Conservation (phyloP, 352 stramenopile species). For the Phytophthora rubi region DNA sequence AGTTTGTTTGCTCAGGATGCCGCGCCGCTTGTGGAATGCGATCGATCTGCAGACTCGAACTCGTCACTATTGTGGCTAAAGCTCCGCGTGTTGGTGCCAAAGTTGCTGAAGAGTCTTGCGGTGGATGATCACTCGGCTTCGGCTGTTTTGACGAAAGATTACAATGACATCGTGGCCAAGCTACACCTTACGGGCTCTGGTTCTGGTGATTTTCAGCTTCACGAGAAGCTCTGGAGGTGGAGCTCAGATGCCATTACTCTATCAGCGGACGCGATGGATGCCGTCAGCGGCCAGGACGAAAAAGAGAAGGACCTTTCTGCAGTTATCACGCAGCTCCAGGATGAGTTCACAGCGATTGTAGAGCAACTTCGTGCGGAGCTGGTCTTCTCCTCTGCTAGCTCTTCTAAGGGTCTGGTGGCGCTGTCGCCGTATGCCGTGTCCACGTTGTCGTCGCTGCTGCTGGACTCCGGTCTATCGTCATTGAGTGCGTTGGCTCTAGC, state of each 20-base stretch:
- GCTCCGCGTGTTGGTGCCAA: conserved; percentile 57
- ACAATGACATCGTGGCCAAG: conserved; percentile 41
- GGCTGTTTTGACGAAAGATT: conserved; percentile 37
- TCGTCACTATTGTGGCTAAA: conserved; percentile 70
- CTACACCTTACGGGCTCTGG: conserved; percentile 20
- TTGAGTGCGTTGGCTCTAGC: conserved; percentile 53
- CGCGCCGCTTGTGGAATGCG: conserved; percentile 59
- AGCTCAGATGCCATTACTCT: too few relatives aligned
- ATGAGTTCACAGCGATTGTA: conserved; percentile 37
- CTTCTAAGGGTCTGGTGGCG: conserved; percentile 11
- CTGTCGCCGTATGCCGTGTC: conserved; percentile 66
- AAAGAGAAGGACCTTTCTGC: conserved; percentile 15
- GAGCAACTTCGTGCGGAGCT: conserved; percentile 30
- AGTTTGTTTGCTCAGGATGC: conserved; percentile 52
- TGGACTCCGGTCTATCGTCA: conserved; percentile 66
- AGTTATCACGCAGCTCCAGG: conserved; percentile 34
- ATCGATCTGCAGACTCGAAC: conserved; percentile 61
- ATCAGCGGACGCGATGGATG: too few relatives aligned
- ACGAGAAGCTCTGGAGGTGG: not conserved
- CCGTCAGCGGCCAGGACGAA: too few relatives aligned
- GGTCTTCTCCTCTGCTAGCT: conserved; percentile 14
- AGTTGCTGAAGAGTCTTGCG: conserved; percentile 52
- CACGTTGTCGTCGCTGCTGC: conserved; percentile 55
- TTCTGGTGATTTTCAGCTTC: conserved; percentile 24
- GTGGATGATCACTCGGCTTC: conserved; percentile 38